phyloP scores from a whole-genome alignment of 805 yeast genomes.

The Yarrowia sp. region DNA sequence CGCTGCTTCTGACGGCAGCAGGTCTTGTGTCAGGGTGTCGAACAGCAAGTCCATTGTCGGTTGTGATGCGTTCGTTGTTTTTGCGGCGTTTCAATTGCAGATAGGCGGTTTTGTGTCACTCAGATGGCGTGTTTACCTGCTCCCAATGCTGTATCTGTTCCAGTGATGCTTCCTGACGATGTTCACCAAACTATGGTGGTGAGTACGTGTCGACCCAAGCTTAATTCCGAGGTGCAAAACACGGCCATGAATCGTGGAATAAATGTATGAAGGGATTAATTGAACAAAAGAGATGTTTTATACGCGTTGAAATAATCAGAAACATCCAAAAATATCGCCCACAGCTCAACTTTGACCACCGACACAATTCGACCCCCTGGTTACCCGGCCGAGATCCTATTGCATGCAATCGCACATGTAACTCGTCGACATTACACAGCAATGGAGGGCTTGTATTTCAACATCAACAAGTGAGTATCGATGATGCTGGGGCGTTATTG shows the following conservation, averaged over 20 bases:
- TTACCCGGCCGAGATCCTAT: constrained; percentile 17
- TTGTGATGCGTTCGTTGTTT: not conserved
- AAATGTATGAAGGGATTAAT: no score
- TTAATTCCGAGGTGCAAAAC: not conserved
- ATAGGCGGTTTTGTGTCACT: no score
- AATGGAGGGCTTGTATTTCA: constrained; percentile 94
- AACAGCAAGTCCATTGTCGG: constrained; percentile 4
- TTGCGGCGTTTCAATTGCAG: no score
- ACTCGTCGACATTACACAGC: constrained; percentile 26
- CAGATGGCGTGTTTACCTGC: no score
- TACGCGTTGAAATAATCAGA: not conserved
- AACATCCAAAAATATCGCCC: not conserved
- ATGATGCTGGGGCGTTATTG: not conserved
- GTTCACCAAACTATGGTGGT: constrained; percentile 20
- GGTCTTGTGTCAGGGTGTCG: constrained; percentile 7
- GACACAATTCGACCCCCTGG: not conserved
- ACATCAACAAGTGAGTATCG: constrained; percentile 57
- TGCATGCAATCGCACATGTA: constrained; percentile 24
- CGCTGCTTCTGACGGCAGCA: constrained; percentile 8
- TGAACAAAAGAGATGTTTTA: no score
- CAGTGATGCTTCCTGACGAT: not conserved
- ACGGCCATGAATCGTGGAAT: not conserved
- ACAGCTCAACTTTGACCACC: not conserved
- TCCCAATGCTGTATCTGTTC: not conserved
- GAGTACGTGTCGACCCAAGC: constrained; percentile 7